Base-by-base conservation (phyloP, 1,284 basidiomycete genomes). In the Abortiporus biennis region DNA sequence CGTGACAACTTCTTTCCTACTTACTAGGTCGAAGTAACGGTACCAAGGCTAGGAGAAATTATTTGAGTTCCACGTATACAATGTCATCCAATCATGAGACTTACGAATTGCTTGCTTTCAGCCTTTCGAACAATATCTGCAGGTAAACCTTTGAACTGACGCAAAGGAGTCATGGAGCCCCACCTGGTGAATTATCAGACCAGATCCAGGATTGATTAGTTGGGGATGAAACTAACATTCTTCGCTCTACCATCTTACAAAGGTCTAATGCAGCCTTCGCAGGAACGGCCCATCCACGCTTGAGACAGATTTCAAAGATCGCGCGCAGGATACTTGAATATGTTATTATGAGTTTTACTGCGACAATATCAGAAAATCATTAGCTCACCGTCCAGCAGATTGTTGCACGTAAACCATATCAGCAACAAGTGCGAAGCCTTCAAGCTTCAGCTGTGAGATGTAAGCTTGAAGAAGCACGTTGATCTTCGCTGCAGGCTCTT, bases 321-420 rank as follows among this genome's bases (percentile, higher is more conserved):
- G 96, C 95, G 15, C 94, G 90, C 30, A 99, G 69, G 55, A 99
- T 98, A 61, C 89, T 90, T 35, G 47, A 53, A 36, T 42, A 13
- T n/a, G 29, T 15, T 31, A 33, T n/a, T 23, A 20, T 38, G 22
- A 23, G 16, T 31, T 13, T 40, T 12, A 16, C 5, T n/a, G 9
- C n/a, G 27, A 25, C 15, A 23, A 15, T 36, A 36, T 15, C 21
- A 9, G 8, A 4, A 39, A 27, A 25, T n/a, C n/a, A n/a, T n/a
- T n/a, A 4, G 63, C 73, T 45, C 45, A 83, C 71, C 89, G 85
- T 35, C 91, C 91, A 2, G 91, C 91, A 2, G 89, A 93, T 58
- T 94, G 91, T 52, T 91, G 87, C 3, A 95, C 82, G 56, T 92
- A 97, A 4, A 98, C 94, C 96, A 99, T 99, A 62, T 99, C 95